phyloP scores from a whole-genome alignment of 345 rosid species.

The Physaria fendleri region DNA sequence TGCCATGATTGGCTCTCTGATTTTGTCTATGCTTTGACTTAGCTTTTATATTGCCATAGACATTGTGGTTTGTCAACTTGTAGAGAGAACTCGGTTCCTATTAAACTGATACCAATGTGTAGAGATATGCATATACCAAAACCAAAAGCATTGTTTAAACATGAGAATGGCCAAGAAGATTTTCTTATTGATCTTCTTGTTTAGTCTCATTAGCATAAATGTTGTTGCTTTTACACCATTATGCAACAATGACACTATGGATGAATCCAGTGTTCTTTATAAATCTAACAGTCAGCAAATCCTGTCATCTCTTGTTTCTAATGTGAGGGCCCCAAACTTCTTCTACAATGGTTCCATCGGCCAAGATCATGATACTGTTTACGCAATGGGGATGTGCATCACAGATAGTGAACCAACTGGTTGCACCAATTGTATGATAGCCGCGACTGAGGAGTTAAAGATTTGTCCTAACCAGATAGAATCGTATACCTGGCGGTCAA shows the following conservation, averaged over 20 bases:
- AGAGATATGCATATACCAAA: constrained; percentile 21
- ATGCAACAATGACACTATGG: background rate
- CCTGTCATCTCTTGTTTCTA: background rate
- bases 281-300: background rate
- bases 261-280: background rate
- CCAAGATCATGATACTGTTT: background rate
- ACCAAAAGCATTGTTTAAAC: background rate
- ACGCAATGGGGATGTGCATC: constrained; percentile 16
- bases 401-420: background rate
- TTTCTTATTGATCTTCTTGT: background rate
- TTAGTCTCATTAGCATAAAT: background rate
- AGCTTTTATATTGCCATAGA: background rate
- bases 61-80: constrained; percentile 6
- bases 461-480: constrained; percentile 23
- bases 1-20: constrained; percentile 6
- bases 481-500: constrained; percentile 1
- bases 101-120: background rate
- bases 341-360: constrained; percentile 5
- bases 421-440: constrained; percentile 5
- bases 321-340: background rate
- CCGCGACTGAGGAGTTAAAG: background rate
- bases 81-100: background rate
- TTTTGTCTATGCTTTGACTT: background rate
- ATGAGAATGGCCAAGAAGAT: background rate
- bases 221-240: background rate